A percentile compares a stretch with the other conserved stretches of the same genome.
These are phyloP conservation scores for Ascochyta koolunga DNA, from an alignment of 2,329 filamentous ascomycete genomes.

Conservation along the genomic window DNA sequence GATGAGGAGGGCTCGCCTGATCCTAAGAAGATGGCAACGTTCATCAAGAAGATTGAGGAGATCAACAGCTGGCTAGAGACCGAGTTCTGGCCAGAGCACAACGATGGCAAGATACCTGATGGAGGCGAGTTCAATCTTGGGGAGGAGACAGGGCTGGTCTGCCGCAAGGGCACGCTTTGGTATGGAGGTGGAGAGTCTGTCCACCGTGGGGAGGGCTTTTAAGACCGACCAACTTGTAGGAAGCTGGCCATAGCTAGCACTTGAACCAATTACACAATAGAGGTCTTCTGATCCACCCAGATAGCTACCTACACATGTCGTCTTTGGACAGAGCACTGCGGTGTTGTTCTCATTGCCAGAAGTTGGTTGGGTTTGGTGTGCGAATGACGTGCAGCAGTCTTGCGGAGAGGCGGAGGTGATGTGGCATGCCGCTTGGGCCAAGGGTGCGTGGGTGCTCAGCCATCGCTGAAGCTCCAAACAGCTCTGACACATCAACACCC, in stretches of 20 bases:
- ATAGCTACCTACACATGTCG: not conserved
- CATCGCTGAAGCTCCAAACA: constrained; percentile 21
- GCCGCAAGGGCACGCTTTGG: constrained; percentile 78
- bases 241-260: not conserved
- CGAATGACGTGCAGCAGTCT: constrained; percentile 6
- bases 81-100: constrained; percentile 69
- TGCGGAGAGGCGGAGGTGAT: constrained; percentile 17
- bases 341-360: not conserved
- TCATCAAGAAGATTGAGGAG: constrained; percentile 73
- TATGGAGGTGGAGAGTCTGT: constrained; percentile 74
- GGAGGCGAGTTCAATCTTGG: constrained; percentile 86
- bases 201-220: constrained; percentile 58
- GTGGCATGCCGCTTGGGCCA: constrained; percentile 15
- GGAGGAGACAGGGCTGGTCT: constrained; percentile 79
- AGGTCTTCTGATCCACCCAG: too few species aligned
- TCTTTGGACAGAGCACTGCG: not conserved
- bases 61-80: constrained; percentile 77
- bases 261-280: too few species aligned
- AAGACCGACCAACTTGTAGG: not conserved
- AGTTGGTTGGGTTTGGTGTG: not conserved
- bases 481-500: constrained; percentile 24
- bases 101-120: constrained; percentile 49
- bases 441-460: constrained; percentile 8
- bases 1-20: constrained; percentile 51
- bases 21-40: constrained; percentile 63